Evolutionary conservation across 108 stramenopile genomes (phyloP).

Genomic region (Mediolabrus comicus): DNA sequence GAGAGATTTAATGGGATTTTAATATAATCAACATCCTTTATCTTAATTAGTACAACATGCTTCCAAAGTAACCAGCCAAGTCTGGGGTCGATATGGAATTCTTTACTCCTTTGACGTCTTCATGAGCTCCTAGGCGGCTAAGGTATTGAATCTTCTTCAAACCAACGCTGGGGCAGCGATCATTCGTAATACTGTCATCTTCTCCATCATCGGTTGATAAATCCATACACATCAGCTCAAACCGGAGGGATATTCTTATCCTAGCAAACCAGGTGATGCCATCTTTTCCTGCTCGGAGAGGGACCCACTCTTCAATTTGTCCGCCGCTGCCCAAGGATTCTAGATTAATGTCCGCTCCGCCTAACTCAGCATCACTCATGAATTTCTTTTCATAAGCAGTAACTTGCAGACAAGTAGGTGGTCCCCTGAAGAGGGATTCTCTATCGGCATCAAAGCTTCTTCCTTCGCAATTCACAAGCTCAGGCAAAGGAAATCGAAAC

Average conservation of each 20-base stretch:
- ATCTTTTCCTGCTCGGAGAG: constrained; percentile 67
- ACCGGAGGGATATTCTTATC: constrained; percentile 76
- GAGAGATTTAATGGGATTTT: constrained; percentile 60
- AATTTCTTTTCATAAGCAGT: constrained; percentile 91
- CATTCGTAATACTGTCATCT: constrained; percentile 13
- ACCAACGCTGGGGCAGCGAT: constrained; percentile 67
- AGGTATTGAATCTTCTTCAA: constrained; percentile 70
- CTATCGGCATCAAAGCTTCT: constrained; percentile 69
- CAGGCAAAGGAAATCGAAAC: constrained; percentile 85
- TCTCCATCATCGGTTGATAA: constrained; percentile 22
- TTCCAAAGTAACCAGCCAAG: constrained; percentile 28
- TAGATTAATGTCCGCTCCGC: constrained; percentile 76
- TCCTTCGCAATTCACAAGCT: constrained; percentile 72
- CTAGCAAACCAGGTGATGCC: constrained; percentile 87
- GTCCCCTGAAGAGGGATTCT: constrained; percentile 84
- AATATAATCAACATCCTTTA: neutral
- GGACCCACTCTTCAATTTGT: constrained; percentile 90
- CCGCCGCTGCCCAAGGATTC: constrained; percentile 75
- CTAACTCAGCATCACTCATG: constrained; percentile 75
- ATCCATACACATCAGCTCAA: constrained; percentile 83
- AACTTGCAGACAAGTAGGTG: constrained; percentile 77
- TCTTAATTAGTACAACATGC: neutral
- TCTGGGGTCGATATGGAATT: constrained; percentile 41
- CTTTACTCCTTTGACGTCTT: constrained; percentile 49
- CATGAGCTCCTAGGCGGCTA: constrained; percentile 61